Percentiles rank a stretch among this genome's conserved stretches.
Conservation (phyloP, 2,329 filamentous ascomycete genomes). For the Aspergillus candidus region DNA sequence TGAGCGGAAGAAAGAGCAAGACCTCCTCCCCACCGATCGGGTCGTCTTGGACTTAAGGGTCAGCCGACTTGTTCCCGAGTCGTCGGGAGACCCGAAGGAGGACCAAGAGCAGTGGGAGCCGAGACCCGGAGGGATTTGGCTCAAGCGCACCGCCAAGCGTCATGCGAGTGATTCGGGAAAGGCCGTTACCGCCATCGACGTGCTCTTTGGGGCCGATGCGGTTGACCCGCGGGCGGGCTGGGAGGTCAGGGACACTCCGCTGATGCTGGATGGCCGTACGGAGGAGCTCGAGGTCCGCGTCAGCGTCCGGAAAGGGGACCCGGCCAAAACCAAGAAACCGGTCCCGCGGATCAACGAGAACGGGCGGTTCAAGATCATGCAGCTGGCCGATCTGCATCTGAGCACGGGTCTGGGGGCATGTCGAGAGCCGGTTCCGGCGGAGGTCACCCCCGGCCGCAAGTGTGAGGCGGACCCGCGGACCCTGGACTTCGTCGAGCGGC, state of each 20-base stretch:
- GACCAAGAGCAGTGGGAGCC: conserved; percentile 68
- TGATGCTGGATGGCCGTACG: conserved; percentile 60
- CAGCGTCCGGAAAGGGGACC: conserved; percentile 68
- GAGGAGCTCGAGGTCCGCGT: conserved; percentile 65
- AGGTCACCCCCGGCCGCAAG: conserved; percentile 59
- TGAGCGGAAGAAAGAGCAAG: conserved; percentile 77
- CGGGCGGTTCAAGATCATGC: conserved; percentile 95
- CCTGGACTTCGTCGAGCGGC: conserved; percentile 74
- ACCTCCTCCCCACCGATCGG: conserved; percentile 66
- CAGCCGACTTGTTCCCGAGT: conserved; percentile 63
- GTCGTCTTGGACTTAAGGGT: conserved; percentile 75
- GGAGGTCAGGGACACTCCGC: conserved; percentile 66
- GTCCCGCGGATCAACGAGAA: conserved; percentile 74
- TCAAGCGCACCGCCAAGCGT: conserved; percentile 66
- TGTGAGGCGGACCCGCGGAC: conserved; percentile 92
- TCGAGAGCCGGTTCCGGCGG: conserved; percentile 74
- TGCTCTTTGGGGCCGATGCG: conserved; percentile 84
- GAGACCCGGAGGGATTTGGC: conserved; percentile 71
- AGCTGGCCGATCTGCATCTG: conserved; percentile 88
- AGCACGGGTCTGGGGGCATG: conserved; percentile 83
- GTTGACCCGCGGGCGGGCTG: conserved; percentile 84
- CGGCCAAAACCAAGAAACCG: conserved; percentile 60
- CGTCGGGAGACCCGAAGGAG: conserved; percentile 49
- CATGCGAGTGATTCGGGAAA: conserved; percentile 68
- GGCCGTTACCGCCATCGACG: conserved; percentile 73